Evolutionary conservation across 179 eudicot genomes (phyloP), one percentile per base, ranked within the genome.

Genomic region (Sideroxylon spinosum): DNA sequence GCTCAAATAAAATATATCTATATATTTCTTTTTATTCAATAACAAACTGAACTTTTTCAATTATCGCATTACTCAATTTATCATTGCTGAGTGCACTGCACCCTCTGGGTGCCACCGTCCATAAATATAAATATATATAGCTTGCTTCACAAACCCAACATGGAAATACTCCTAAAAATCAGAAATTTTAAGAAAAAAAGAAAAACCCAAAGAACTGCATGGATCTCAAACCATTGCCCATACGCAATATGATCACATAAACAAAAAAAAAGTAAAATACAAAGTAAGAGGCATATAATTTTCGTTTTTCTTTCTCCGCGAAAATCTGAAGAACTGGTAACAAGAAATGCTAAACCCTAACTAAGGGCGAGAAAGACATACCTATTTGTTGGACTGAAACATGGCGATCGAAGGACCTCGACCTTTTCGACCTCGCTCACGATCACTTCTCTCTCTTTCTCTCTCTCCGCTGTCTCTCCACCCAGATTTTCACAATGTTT

Each of bases 311-410:
- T 37, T 64, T 12, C 23, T 68, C 53, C 19, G 53, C 12, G n/a
- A 50, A 29, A 9, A n/a, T 28, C 53, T 6, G 22, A 76, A 66
- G 78, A n/a, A 32, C 11, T 32, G 3, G 14, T 26, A 48, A 29
- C 23, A 28, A 53, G 32, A 67, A 66, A 66, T 29, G 52, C 0
- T 13, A 66, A 53, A 76, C 70, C 79, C 79, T 69, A 28, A 67
- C 6, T 7, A 32, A 4, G 7, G 11, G 53, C 6, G 49, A 63
- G n/a, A 62, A 29, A 67, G 29, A 67, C 64, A 32, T 67, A 67
- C 79, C 73, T 53, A 65, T 11, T 19, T 7, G 59, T 66, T 67
- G 12, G 46, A 7, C 52, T 28, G 79, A 65, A 26, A 65, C 79
- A 76, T 76, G 79, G 22, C n/a, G 65, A 19, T 6, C 44, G 4